Conservation (phyloP, 1,284 basidiomycete species). For the Fomes fomentarius region DNA sequence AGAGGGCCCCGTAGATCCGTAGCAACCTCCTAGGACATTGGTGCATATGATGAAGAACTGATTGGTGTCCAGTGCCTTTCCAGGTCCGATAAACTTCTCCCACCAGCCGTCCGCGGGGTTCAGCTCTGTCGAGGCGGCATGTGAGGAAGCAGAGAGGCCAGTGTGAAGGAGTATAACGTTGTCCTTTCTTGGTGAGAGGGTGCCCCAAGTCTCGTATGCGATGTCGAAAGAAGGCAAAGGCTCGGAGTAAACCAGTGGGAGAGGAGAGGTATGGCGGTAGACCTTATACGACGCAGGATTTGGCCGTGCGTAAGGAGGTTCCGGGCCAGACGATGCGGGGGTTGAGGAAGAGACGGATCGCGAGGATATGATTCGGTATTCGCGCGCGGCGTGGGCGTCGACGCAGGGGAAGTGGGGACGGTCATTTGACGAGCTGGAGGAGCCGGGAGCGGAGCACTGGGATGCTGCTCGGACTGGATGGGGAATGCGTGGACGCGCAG, state of each 20-base stretch:
- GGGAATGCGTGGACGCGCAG: constrained; percentile 15
- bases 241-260: constrained; percentile 77
- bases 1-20: constrained; percentile 94
- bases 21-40: constrained; percentile 97
- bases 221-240: constrained; percentile 81
- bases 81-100: constrained; percentile 98
- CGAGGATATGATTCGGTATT: constrained; percentile 49
- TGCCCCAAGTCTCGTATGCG: constrained; percentile 99
- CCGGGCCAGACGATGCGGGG: constrained; percentile 59
- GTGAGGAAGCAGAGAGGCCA: constrained; percentile 93
- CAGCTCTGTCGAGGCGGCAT: constrained; percentile 83
- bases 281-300: constrained; percentile 68
- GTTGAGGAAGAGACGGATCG: constrained; percentile 27
- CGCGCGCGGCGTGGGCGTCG: constrained; percentile 70
- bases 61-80: constrained; percentile 91
- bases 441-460: constrained; percentile 29
- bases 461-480: constrained; percentile 30
- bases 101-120: constrained; percentile 95
- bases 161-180: constrained; percentile 98
- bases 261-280: constrained; percentile 64
- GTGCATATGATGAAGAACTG: constrained; percentile 95
- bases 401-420: constrained; percentile 73
- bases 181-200: constrained; percentile 74
- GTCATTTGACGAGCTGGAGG: constrained; percentile 21
- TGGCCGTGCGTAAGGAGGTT: constrained; percentile 78